Evolutionary conservation across 2,329 filamentous ascomycete genomes (phyloP), one percentile per base, ranked within the genome.

Genomic region (Apiospora pterosperma): DNA sequence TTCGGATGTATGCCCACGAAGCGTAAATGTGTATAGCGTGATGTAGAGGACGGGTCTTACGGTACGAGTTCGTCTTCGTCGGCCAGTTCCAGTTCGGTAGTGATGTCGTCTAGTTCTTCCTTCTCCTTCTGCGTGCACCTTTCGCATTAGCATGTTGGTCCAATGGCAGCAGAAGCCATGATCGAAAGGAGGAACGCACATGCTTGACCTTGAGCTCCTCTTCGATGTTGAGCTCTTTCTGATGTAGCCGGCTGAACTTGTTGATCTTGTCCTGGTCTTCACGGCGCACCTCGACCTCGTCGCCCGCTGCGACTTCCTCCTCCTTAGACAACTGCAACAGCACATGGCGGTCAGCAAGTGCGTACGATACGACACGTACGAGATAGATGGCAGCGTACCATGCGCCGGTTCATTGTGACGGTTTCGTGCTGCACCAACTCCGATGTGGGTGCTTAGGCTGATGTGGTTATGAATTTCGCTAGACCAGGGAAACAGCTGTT

Each of bases 191-290:
- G n/a, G 4, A 14, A 78, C 88, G 67, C 77, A 94, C 95, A 77
- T 88, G 88, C 77, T 97, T 97, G 6, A 80, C 77, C 75, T 91
- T 90, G 69, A 98, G 80, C 71, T 96, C 89, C 59, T 96, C 93
- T 75, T 96, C 90, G 4, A 98, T 77, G 3, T 84, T 79, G 38
- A 91, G 84, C 76, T 97, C 92, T 62, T 92, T 90, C 76, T 96
- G 93, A 77, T 99, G 96, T 68, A 99, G 84, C 55, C 93, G 90
- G 78, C 94, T 97, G 84, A 99, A 99, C 69, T 89, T 90, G 81
- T 99, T 99, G 87, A 99, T 99, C 81, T 96, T 97, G 81, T 98
- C 94, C 79, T 99, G 96, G 77, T 99, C 96, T 77, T 98, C 94
- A 74, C 94, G 91, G 66, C 96, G 92, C 65, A 99, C 96, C 79